These are phyloP conservation scores for Ustilago trichophora DNA, from an alignment of 1,284 basidiomycete genomes.

Conservation along the genomic window DNA sequence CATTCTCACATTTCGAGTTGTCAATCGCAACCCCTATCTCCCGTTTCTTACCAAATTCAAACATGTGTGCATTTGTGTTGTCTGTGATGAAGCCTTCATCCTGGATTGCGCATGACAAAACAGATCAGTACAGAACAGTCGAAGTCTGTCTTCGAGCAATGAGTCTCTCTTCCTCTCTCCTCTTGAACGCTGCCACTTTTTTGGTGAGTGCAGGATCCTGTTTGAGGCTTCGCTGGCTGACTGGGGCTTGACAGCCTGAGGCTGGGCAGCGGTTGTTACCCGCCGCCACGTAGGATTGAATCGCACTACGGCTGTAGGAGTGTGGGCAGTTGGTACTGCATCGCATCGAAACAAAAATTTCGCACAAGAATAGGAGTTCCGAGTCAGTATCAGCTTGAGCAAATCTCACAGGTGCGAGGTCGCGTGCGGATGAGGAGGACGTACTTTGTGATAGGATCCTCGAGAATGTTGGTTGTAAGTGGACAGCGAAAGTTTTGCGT, in stretches of 20 bases:
- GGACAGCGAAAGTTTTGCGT: conserved; percentile 57
- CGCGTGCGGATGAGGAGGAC: too few relatives aligned
- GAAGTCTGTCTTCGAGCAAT: conserved; percentile 32
- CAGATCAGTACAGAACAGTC: conserved; percentile 27
- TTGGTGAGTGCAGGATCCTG: conserved; percentile 23
- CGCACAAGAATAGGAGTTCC: too few relatives aligned
- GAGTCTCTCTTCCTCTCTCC: conserved; percentile 34
- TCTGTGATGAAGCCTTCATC: too few relatives aligned
- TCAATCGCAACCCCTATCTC: too few relatives aligned
- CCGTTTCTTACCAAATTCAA: too few relatives aligned
- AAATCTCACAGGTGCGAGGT: too few relatives aligned
- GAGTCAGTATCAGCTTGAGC: too few relatives aligned
- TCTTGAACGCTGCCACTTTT: conserved; percentile 43
- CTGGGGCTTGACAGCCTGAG: conserved; percentile 12
- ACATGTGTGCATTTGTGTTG: too few relatives aligned
- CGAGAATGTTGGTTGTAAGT: conserved; percentile 46
- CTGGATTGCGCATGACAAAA: too few relatives aligned
- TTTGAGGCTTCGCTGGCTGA: conserved; percentile 21
- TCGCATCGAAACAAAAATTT: too few relatives aligned
- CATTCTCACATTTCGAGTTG: too few relatives aligned
- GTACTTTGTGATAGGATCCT: conserved; percentile 53
- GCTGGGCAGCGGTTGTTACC: conserved; percentile 45
- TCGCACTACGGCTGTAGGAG: conserved; percentile 27
- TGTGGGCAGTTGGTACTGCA: conserved; percentile 31
- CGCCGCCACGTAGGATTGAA: conserved; percentile 22